Percentiles rank a stretch among this genome's conserved stretches.
phyloP scores from a whole-genome alignment of 805 yeast genomes.

The Cyberlindnera petersonii region DNA sequence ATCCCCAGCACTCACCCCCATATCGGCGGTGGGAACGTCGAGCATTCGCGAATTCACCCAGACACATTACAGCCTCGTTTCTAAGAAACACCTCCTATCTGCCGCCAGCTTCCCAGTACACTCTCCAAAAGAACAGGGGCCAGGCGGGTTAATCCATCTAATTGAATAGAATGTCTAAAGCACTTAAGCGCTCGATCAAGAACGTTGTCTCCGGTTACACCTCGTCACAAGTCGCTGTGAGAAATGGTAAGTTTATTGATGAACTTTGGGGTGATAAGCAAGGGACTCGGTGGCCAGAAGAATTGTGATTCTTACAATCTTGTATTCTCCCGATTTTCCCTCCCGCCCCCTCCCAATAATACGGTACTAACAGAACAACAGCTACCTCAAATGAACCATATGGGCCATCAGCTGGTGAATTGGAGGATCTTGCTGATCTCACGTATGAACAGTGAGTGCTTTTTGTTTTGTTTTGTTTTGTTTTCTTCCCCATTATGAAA shows the following conservation, averaged over 20 bases:
- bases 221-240: constrained; percentile 76
- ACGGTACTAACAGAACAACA: constrained; percentile 13
- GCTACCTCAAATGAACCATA: constrained; percentile 86
- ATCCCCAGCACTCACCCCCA: neutral
- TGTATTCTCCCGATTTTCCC: too few relatives aligned
- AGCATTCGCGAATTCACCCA: too few relatives aligned
- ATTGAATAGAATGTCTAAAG: constrained; percentile 66
- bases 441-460: constrained; percentile 51
- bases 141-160: too few relatives aligned
- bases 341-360: too few relatives aligned
- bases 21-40: too few relatives aligned
- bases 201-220: constrained; percentile 79
- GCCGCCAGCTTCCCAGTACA: too few relatives aligned
- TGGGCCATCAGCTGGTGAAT: constrained; percentile 76
- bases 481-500: neutral
- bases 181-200: constrained; percentile 77
- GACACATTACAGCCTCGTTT: neutral
- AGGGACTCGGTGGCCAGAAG: too few relatives aligned
- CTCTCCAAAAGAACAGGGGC: neutral
- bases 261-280: neutral
- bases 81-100: too few relatives aligned
- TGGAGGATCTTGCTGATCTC: constrained; percentile 78
- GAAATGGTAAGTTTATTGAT: constrained; percentile 44
- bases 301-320: too few relatives aligned
- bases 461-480: neutral